Base-by-base conservation (phyloP, 768 basidiomycete species). In the Termitomyces heimii region DNA sequence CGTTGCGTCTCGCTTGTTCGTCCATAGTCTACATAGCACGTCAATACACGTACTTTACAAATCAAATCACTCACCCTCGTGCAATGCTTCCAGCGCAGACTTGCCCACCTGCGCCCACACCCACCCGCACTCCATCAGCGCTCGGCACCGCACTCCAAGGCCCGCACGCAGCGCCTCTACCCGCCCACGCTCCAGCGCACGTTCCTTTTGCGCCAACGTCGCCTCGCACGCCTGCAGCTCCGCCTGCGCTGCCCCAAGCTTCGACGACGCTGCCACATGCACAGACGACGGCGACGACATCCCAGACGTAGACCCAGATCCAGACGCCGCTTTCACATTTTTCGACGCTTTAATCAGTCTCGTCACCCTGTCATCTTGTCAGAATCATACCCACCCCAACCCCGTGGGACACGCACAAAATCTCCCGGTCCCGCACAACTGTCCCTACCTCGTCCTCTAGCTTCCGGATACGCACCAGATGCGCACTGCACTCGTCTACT, bases 221-320 rank as follows among this genome's bases (percentile, higher is more conserved):
- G 80, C 74, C 66, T 94, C 91, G 67, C 92, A 94, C 9, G 89
- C 92, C 63, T 91, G 90, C 20, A 93, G 74, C 60, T 92, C 88
- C 0, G 85, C 74, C 61, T 92, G 91, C 0, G 90, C 89, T 2
- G 81, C 72, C 0, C 74, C 73, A 8, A 90, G 77, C 65, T 89
- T 90, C n/a, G 73, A 66, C 13, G 73, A 71, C 4, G 52, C 65
- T 10, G 14, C 3, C 14, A 34, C 34, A 0, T 29, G 7, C 35
- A 14, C 39, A 18, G 59, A 57, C 54, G 63, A 52, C 22, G 63
- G 60, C 63, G 57, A 56, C 64, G 56, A 66, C 60, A 68, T 66
- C 20, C 67, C 61, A 2, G 75, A 74, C 0, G 70, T 72, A 3
- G 80, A 78, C 13, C 77, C 72, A 0, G 83, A 80, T 18, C 20